phyloP scores from a whole-genome alignment of 805 yeast species.

The Aciculoconidium aculeatum region DNA sequence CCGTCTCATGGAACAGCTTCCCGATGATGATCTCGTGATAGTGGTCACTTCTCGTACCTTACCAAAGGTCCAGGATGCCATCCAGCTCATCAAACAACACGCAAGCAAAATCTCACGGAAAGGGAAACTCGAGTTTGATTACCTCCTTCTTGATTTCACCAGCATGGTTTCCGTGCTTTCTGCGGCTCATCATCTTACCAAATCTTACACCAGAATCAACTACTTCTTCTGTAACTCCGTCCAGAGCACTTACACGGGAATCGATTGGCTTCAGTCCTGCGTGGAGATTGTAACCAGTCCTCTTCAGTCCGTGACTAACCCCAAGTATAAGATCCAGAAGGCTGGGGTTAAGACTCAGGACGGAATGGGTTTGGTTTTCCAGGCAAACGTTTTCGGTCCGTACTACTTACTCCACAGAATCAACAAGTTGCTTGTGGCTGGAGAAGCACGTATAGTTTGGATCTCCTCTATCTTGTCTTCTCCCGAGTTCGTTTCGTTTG shows the following conservation, averaged over 20 bases:
- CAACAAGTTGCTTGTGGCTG: slow-evolving; percentile 48
- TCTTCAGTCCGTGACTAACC: slow-evolving; percentile 78
- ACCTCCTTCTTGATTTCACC: slow-evolving; percentile 81
- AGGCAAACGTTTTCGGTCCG: slow-evolving; percentile 96
- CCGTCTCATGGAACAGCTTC: slow-evolving; percentile 60
- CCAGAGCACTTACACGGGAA: slow-evolving; percentile 80
- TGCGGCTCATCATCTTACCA: slow-evolving; percentile 65
- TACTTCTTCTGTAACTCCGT: slow-evolving; percentile 85
- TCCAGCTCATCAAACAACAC: slow-evolving; percentile 40
- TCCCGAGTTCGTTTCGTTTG: slow-evolving; percentile 63
- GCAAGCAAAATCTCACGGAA: slow-evolving; percentile 30
- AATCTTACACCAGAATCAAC: slow-evolving; percentile 63
- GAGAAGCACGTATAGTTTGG: slow-evolving; percentile 64
- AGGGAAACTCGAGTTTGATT: slow-evolving; percentile 76
- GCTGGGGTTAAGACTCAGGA: slow-evolving; percentile 73
- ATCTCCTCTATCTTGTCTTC: slow-evolving; percentile 78
- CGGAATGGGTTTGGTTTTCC: slow-evolving; percentile 82
- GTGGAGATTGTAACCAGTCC: slow-evolving; percentile 64
- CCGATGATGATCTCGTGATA: slow-evolving; percentile 59
- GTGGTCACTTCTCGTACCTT: slow-evolving; percentile 87
- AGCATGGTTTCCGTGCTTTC: slow-evolving; percentile 79
- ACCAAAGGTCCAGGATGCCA: slow-evolving; percentile 75
- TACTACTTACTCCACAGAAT: slow-evolving; percentile 74
- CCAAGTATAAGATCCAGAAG: slow-evolving; percentile 78
- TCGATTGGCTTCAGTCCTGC: slow-evolving; percentile 78